These are phyloP conservation scores for Aspergillus pseudoviridinutans DNA, from an alignment of 2,329 filamentous ascomycete genomes.

Conservation along the genomic window DNA sequence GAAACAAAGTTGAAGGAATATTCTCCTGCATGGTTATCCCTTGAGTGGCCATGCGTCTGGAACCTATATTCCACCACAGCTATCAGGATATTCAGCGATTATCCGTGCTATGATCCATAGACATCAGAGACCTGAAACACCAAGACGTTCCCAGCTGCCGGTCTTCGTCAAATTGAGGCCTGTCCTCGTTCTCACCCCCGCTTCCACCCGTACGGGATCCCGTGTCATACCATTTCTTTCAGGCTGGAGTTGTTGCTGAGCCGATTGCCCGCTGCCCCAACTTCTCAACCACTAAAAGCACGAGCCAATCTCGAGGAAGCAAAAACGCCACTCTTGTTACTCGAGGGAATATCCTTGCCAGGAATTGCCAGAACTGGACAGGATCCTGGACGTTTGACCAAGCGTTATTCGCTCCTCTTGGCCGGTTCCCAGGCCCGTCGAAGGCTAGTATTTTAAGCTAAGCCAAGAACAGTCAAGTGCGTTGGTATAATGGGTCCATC, in stretches of 20 bases:
- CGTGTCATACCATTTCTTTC: neutral
- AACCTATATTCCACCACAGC: neutral
- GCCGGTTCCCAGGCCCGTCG: neutral
- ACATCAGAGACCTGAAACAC: neutral
- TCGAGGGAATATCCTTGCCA: neutral
- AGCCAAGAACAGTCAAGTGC: neutral
- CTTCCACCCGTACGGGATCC: neutral
- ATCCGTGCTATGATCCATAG: neutral
- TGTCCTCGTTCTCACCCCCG: neutral
- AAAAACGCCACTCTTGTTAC: neutral
- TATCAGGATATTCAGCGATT: neutral
- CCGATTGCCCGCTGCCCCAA: neutral
- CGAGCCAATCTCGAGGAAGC: neutral
- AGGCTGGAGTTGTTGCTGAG: neutral
- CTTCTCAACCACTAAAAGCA: neutral
- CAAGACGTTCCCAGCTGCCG: neutral
- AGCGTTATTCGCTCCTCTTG: conserved; percentile 6
- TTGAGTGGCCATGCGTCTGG: neutral
- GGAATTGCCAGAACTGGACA: neutral
- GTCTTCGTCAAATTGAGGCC: neutral
- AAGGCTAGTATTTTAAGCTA: neutral
- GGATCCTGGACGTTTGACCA: neutral
- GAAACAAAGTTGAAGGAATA: too few species aligned
- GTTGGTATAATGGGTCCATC: neutral
- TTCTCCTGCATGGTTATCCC: too few species aligned